Base-by-base conservation (phyloP, 2,329 filamentous ascomycete species). In the Diaporthe eres region DNA sequence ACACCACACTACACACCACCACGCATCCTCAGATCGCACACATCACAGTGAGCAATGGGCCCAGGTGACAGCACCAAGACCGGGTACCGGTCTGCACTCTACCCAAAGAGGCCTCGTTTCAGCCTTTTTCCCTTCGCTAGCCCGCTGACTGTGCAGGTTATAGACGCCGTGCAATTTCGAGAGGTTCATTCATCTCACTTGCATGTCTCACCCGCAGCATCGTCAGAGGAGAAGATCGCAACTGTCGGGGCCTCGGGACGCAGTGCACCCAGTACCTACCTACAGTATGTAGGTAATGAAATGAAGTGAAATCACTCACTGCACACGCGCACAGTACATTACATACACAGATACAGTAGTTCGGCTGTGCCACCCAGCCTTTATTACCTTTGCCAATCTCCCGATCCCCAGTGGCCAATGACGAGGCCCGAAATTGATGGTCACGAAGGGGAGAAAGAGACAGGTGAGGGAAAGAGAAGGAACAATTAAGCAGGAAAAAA, bases 351-450 rank as follows among this genome's bases (percentile, higher is more conserved):
- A 44, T 28, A n/a, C 58, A n/a, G 63, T 51, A 51, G 47, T n/a
- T 68, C 63, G 63, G 63, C 63, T 68, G 63, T 68, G 63, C 44
- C 19, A 68, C 63, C 63, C 63, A 68, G 28, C 31, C 13, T 68
- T 68, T 51, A 22, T 68, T 51, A 22, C 13, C 42, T 37, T n/a
- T 53, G 44, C 44, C 44, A 68, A 68, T 68, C 63, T 68, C 63
- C 63, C 63, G 28, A 68, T 10, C 10, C 8, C 63, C 44, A 37
- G 28, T 37, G 63, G 22, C 44, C 63, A 63, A 51, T 60, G 28
- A 44, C 31, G 15, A 10, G 37, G n/a, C 12, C 51, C 8, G 51
- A 47, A 34, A 34, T 58, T 34, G 42, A 25, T 58, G 49, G 47
- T 42, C 28, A 72, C 47, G 22, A 63, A 28, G 28, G 49, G 7